Percentiles rank a stretch among this genome's conserved stretches.
phyloP scores from a whole-genome alignment of 305 asterid genomes.

The Fraxinus dipetala region DNA sequence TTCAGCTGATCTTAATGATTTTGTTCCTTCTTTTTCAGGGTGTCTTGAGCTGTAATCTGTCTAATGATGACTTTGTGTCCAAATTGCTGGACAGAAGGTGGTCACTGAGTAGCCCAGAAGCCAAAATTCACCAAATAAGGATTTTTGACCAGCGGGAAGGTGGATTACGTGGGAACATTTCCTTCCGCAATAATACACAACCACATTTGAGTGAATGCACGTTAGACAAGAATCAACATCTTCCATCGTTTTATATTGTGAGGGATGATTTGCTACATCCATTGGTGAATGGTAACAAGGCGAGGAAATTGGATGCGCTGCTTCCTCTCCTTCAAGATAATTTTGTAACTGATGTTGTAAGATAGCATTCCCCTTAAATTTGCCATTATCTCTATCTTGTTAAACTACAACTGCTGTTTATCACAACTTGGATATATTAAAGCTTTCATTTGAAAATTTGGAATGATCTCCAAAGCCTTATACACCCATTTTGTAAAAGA shows the following conservation, averaged over 20 bases:
- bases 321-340: conserved; percentile 79
- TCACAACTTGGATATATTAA: not conserved
- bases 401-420: not conserved
- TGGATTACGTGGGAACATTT: conserved; percentile 26
- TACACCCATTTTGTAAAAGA: not conserved
- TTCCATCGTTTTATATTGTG: conserved; percentile 64
- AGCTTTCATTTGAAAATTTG: not conserved
- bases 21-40: conserved; percentile 31
- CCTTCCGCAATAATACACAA: conserved; percentile 36
- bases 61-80: conserved; percentile 39
- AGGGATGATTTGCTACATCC: conserved; percentile 95
- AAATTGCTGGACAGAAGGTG: conserved; percentile 65
- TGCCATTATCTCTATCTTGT: not conserved
- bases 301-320: conserved; percentile 80
- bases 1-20: conserved; percentile 7
- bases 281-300: conserved; percentile 87
- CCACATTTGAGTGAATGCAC: conserved; percentile 48
- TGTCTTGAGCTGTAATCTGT: conserved; percentile 28
- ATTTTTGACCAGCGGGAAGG: conserved; percentile 31
- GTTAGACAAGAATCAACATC: conserved; percentile 18
- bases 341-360: conserved; percentile 74
- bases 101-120: conserved; percentile 63
- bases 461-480: not conserved
- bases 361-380: conserved; percentile 20
- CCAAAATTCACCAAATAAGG: conserved; percentile 62